Conservation (phyloP, 2,329 filamentous ascomycete genomes). For the Acephala macrosclerotiorum region DNA sequence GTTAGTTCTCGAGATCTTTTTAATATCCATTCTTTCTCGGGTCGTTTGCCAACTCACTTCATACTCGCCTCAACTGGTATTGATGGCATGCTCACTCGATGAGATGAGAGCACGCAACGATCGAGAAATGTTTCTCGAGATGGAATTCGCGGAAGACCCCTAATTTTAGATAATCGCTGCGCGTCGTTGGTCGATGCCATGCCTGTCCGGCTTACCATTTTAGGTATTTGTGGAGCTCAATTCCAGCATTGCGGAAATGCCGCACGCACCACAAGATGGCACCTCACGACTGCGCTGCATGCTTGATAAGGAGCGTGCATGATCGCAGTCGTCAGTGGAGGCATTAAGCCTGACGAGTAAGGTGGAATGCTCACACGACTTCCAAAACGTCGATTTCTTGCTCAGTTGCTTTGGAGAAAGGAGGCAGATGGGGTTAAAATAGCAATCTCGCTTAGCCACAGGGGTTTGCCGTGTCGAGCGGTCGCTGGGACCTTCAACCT, state of each 20-base stretch:
- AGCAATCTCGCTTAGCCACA: not conserved
- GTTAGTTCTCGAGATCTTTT: constrained; percentile 1
- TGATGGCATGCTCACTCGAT: constrained; percentile 7
- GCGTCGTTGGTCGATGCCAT: constrained; percentile 12
- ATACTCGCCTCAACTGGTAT: constrained; percentile 13
- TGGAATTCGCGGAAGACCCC: constrained; percentile 9
- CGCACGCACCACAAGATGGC: constrained; percentile 13
- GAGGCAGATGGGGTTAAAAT: constrained; percentile 1
- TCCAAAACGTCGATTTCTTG: not conserved
- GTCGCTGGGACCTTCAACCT: not conserved
- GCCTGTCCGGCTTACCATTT: constrained; percentile 15
- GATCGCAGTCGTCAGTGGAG: not conserved
- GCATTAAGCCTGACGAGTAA: not conserved
- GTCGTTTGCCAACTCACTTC: constrained; percentile 9
- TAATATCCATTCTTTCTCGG: not conserved
- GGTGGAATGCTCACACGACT: constrained; percentile 7
- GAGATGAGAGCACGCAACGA: constrained; percentile 13
- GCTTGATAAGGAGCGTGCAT: not conserved
- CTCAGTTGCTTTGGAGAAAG: not conserved
- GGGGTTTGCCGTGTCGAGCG: no score
- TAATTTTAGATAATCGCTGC: constrained; percentile 19
- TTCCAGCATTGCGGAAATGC: constrained; percentile 2
- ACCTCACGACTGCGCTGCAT: not conserved
- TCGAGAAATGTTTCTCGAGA: constrained; percentile 6
- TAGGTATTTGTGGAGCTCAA: constrained; percentile 19